Base-by-base conservation (phyloP, 371 early-diverging fungal species). In the Cokeromyces recurvatus region DNA sequence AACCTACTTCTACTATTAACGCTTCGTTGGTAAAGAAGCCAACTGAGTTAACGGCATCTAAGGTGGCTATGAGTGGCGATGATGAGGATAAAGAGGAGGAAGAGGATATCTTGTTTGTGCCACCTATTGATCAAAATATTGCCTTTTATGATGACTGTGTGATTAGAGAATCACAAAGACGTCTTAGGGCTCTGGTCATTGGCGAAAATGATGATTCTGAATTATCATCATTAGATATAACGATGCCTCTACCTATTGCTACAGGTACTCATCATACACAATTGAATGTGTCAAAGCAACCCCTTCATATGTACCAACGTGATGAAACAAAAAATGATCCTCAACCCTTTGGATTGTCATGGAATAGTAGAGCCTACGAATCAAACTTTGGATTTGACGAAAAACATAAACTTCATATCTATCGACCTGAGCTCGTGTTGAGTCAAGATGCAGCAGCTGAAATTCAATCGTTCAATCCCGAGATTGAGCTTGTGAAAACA, bases 321-420 rank as follows among this genome's bases (percentile, higher is more conserved):
- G n/a, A 31, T 37, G 7, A 36, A 36, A 3, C 16, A 22, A 17
- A 34, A 24, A 24, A 15, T n/a, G 38, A 38, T 5, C 32, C 36
- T 14, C 48, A 54, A 16, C 38, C 48, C 9, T 48, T 54, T 23
- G 16, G 37, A 14, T 35, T 51, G 1, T 2, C 41, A 20, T 53
- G 24, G 32, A 36, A 57, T 22, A 32, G 11, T 12, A 51, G 31
- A 12, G 22, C 32, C 3, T 52, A 52, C 12, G 21, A n/a, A 11
- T 17, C 47, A 6, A 55, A 57, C 11, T 57, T 57, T 48, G 57
- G 57, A 2, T 57, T 57, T 39, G 38, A 52, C 16, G 24, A 47
- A 38, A 23, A 39, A 1, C 38, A 48, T 17, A 55, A 48, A 8
- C 27, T 55, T 12, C 31, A 42, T 20, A 53, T 53, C 8, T 53